Conservation (phyloP, 768 basidiomycete genomes). For the Suillus subaureus region DNA sequence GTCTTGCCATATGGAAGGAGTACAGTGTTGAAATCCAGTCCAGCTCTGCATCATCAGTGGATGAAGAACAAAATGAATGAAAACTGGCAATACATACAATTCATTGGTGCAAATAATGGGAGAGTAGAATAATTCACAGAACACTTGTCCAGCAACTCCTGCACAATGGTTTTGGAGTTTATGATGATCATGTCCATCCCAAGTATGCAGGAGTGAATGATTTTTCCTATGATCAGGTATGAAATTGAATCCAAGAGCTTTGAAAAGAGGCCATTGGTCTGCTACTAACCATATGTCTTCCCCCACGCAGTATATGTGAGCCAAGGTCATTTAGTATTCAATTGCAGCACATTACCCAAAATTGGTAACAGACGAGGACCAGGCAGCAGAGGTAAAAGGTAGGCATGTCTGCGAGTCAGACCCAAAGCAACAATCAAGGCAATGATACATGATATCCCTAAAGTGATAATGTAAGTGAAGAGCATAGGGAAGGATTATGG, state of each 20-base stretch:
- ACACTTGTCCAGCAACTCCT: constrained; percentile 40
- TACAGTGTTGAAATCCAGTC: constrained; percentile 3
- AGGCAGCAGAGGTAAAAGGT: constrained; percentile 37
- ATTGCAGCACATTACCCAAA: constrained; percentile 51
- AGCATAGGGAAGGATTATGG: neutral
- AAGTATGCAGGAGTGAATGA: constrained; percentile 31
- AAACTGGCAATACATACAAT: neutral
- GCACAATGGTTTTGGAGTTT: constrained; percentile 34
- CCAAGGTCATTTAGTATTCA: constrained; percentile 43
- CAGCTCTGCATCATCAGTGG: neutral
- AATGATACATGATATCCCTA: neutral
- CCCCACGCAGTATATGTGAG: constrained; percentile 46
- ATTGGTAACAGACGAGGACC: constrained; percentile 50
- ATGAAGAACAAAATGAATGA: neutral
- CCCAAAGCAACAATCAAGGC: neutral
- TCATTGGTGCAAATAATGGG: constrained; percentile 16
- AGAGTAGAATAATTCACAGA: constrained; percentile 41
- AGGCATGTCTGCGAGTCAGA: neutral
- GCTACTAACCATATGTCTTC: constrained; percentile 43
- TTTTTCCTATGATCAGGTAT: constrained; percentile 21
- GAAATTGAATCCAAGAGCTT: neutral
- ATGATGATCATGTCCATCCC: constrained; percentile 34
- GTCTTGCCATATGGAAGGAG: constrained; percentile 12
- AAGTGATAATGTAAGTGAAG: neutral
- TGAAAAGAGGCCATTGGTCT: neutral